Evolutionary conservation across 768 basidiomycete species (phyloP), one percentile per base, ranked within the genome.

Genomic region (Tricholomella constricta): DNA sequence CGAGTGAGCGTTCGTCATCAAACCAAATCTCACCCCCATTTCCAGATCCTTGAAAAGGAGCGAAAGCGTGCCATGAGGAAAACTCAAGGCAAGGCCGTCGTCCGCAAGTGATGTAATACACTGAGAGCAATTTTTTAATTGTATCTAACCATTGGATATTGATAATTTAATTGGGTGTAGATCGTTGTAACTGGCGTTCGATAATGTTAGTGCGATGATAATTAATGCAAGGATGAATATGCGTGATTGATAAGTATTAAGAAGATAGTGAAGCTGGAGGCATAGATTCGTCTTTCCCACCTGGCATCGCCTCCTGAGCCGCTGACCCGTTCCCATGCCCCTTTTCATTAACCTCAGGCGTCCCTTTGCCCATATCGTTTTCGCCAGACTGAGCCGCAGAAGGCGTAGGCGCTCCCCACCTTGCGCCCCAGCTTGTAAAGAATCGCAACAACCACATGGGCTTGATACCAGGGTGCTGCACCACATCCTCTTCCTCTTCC

Each of bases 361-460:
- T 45, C 3, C 26, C 42, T 31, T 53, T 48, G 6, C n/a, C 22
- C 12, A 48, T 31, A 20, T 34, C 54, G 11, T 56, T 50, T 12
- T 55, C 60, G 14, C 15, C 43, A 11, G 56, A 38, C 22, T 35
- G 47, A 42, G 55, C n/a, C 53, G 51, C 38, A 19, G 62, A 41
- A 6, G 60, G 43, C 8, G 78, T 76, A 46, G 48, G 49, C 1
- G 48, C 41, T 5, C 80, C 79, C 82, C 87, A 82, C 57, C 77
- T 78, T 35, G 81, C 80, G 6, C 84, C 86, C 88, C 87, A 90
- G 53, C 85, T 86, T 41, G 84, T 89, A 66, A 91, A 88, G 69
- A 90, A 82, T 62, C 78, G 74, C 61, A 91, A 69, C 48, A 90
- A 65, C 89, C 89, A 91, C 77, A 89, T 84, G 32, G 88, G 88